Conservation (phyloP, 2,329 filamentous ascomycete genomes). For the Esteya vermicola region DNA sequence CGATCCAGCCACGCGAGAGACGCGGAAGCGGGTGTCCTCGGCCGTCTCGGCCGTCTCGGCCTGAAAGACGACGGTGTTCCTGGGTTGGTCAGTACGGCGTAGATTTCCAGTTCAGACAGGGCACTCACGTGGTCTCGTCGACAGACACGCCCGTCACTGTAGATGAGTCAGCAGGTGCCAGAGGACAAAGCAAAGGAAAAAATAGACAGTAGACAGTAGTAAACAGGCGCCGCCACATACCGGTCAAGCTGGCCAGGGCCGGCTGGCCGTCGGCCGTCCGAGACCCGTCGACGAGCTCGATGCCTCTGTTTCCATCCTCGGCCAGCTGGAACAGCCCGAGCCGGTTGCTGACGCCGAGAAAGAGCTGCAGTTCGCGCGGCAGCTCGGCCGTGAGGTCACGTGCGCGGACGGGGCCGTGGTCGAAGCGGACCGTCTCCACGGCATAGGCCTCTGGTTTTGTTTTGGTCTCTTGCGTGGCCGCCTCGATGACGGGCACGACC, state of each 20-base stretch:
- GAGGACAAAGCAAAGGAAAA: background rate
- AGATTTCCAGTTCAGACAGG: slow-evolving; percentile 32
- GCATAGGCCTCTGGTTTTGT: background rate
- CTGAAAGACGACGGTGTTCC: too few relatives aligned
- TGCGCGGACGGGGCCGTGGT: slow-evolving; percentile 35
- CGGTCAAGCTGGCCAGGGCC: too few relatives aligned
- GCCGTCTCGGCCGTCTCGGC: too few relatives aligned
- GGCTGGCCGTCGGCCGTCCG: too few relatives aligned
- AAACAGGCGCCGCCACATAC: too few relatives aligned
- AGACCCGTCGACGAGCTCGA: too few relatives aligned
- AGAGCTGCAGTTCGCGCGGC: slow-evolving; percentile 46
- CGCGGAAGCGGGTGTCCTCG: too few relatives aligned
- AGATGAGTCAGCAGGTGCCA: background rate
- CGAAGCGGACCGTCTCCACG: background rate
- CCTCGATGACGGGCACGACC: slow-evolving; percentile 42
- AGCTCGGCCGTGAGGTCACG: slow-evolving; percentile 45
- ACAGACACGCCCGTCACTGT: background rate
- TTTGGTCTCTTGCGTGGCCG: background rate
- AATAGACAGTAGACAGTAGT: background rate
- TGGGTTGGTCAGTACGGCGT: too few relatives aligned
- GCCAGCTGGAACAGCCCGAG: slow-evolving; percentile 48
- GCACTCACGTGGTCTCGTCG: too few relatives aligned
- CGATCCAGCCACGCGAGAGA: too few relatives aligned
- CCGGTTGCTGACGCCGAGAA: slow-evolving; percentile 51
- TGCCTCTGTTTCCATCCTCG: background rate